Base-by-base conservation (phyloP, 2,329 filamentous ascomycete species). In the Xylaria sp. region DNA sequence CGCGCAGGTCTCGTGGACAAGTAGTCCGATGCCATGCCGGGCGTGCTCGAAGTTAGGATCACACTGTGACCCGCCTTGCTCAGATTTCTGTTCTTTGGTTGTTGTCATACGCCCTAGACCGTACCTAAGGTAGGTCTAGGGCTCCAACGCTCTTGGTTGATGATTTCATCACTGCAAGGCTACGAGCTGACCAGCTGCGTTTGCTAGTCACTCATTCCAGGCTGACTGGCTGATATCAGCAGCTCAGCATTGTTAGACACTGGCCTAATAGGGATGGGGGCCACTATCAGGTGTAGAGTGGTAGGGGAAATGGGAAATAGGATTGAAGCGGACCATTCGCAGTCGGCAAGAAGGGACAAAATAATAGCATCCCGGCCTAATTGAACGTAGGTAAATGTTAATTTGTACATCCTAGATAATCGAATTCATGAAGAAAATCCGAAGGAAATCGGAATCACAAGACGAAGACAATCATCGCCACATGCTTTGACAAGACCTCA, bases 61-160 rank as follows among this genome's bases (percentile, higher is more conserved):
- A 53, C 49, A 51, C 7, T 44, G 45, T 54, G 56, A 53, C 29
- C 34, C 26, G 50, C 55, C 60, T 59, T 73, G 76, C 76, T 79
- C 77, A 72, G 77, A 79, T 79, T 60, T 79, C 77, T 76, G 77
- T 79, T 80, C 77, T 78, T 73, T 50, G 56, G 44, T 60, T 60
- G 55, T 66, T 54, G 65, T 72, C 60, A 65, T 73, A 51, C 51
- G 63, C 67, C 61, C 45, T 59, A 38, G 56, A 64, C 59, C 58
- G 40, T 34, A 26, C 39, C 18, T 24, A 20, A 46, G 20, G 22
- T 54, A 49, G 46, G 61, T 61, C 6, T 39, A 57, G 18, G 61
- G 64, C 48, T 72, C 64, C 59, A 66, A 63, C 56, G 58, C 50
- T 61, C 54, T 66, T 52, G 48, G 44, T 48, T 37, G 44, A 29